Evolutionary conservation across 208 protist species (phyloP).

Genomic region (Borovskyia barvae): DNA sequence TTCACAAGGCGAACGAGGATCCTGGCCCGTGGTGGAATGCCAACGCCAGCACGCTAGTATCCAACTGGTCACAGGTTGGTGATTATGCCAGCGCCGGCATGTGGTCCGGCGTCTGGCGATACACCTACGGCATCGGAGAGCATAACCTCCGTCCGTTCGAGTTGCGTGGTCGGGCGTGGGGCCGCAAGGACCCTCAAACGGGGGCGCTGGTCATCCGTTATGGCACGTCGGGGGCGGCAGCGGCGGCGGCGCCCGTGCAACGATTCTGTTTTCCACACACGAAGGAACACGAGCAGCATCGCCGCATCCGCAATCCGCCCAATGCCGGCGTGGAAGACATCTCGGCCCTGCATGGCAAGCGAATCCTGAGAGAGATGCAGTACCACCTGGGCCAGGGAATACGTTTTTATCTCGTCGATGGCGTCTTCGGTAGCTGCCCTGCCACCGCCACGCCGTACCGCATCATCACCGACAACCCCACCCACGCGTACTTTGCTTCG

Average conservation of each 20-base stretch:
- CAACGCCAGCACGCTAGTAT: conserved; percentile 80
- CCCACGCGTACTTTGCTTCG: conserved; percentile 81
- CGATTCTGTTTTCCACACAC: conserved; percentile 79
- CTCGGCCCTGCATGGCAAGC: conserved; percentile 74
- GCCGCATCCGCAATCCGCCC: conserved; percentile 69
- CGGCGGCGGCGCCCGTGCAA: conserved; percentile 33
- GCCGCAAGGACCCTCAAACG: conserved; percentile 47
- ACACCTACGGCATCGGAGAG: conserved; percentile 86
- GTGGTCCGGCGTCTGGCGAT: conserved; percentile 89
- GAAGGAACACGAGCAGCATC: conserved; percentile 77
- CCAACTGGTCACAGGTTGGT: conserved; percentile 87
- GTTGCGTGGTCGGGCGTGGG: conserved; percentile 73
- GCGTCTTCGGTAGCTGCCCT: conserved; percentile 79
- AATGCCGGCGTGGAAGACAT: conserved; percentile 61
- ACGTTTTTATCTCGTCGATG: conserved; percentile 88
- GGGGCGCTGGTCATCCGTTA: conserved; percentile 64
- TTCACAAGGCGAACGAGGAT: conserved; percentile 86
- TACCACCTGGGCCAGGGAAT: conserved; percentile 88
- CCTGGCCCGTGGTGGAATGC: conserved; percentile 88
- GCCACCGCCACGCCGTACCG: conserved; percentile 78
- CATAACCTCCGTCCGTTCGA: conserved; percentile 87
- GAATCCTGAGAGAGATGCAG: conserved; percentile 83
- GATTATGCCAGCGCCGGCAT: conserved; percentile 87
- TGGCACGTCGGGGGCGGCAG: conserved; percentile 21
- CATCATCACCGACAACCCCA: conserved; percentile 90